These are phyloP conservation scores for Pseudogymnoascus verrucosus DNA, from an alignment of 2,329 filamentous ascomycete genomes.

Conservation along the genomic window DNA sequence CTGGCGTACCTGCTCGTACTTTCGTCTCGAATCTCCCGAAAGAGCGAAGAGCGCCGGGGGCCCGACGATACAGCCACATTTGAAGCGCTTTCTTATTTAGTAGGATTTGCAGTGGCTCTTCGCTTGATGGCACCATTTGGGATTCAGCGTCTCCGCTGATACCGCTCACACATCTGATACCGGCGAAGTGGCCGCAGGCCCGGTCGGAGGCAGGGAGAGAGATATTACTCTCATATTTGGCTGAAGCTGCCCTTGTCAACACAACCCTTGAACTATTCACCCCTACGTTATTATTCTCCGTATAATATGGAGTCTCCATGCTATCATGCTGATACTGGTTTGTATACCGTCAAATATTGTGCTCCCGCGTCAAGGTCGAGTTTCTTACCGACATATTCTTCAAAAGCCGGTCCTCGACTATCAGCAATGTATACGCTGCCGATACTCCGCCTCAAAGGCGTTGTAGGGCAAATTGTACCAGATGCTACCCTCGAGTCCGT, in stretches of 20 bases:
- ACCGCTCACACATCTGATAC: neutral
- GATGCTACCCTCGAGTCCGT: conserved; percentile 21
- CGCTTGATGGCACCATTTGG: conserved; percentile 6
- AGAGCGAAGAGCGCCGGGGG: conserved; percentile 2
- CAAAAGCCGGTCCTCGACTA: conserved; percentile 19
- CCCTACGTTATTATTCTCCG: neutral
- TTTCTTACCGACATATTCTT: conserved; percentile 13
- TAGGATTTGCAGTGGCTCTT: neutral
- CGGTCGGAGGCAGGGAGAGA: neutral
- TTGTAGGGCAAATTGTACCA: conserved; percentile 23
- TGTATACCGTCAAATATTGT: neutral
- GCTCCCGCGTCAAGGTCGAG: neutral
- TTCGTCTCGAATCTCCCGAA: conserved; percentile 9
- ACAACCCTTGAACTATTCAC: neutral
- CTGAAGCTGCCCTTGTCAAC: neutral
- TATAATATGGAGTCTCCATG: conserved; percentile 5
- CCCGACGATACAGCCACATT: neutral
- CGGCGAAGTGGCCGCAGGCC: neutral
- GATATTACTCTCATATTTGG: conserved; percentile 8
- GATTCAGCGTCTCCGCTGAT: neutral
- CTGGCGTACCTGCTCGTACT: neutral
- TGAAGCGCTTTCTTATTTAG: conserved; percentile 5
- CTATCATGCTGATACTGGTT: neutral
- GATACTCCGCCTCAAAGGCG: conserved; percentile 24
- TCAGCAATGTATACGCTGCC: conserved; percentile 26